Base-by-base conservation (phyloP, 345 rosid genomes). In the Eucalyptus sp. region DNA sequence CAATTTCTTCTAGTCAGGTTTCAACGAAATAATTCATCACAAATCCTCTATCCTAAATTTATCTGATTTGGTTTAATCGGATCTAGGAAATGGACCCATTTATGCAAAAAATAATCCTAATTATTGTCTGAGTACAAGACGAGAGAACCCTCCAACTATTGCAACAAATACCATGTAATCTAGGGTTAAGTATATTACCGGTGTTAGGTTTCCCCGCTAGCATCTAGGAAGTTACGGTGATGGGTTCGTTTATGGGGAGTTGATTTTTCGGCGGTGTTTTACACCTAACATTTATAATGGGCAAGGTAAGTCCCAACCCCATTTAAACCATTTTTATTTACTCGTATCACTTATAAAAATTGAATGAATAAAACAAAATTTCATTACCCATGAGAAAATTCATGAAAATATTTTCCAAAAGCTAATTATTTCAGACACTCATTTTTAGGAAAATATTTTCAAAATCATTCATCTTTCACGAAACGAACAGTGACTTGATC, bases 331-430 rank as follows among this genome's bases (percentile, higher is more conserved):
- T 68, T 68, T 68, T 68, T 8, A 16, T 68, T 8, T 33, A 33
- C 3, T 24, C 12, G 0, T 56, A 24, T 24, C 1, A 10, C 13
- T 58, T 58, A 9, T 11, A 58, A 58, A 24, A 58, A 58, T 52
- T 25, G n/a, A 58, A 58, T 58, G 14, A 58, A 58, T 1, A 12
- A 58, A 52, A 52, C 0, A 25, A 25, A 11, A 10, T 2, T 58
- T 2, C n/a, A 58, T 58, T 0, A 0, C n/a, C 15, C 5, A 0
- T 0, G 10, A 52, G 18, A 33, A 52, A 0, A 8, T 20, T 52
- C 58, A 20, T 52, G 58, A 18, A 52, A 52, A 52, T 52, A 52
- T 52, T 0, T 52, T 2, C 0, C 25, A 7, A 52, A 52, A 52
- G 58, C 1, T 58, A 58, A 58, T 1, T 58, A 58, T 58, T 58